Percentiles rank a stretch among this genome's conserved stretches.
These are phyloP conservation scores for Lepidopterella palustris DNA, from an alignment of 495 filamentous ascomycete species.

Conservation along the genomic window DNA sequence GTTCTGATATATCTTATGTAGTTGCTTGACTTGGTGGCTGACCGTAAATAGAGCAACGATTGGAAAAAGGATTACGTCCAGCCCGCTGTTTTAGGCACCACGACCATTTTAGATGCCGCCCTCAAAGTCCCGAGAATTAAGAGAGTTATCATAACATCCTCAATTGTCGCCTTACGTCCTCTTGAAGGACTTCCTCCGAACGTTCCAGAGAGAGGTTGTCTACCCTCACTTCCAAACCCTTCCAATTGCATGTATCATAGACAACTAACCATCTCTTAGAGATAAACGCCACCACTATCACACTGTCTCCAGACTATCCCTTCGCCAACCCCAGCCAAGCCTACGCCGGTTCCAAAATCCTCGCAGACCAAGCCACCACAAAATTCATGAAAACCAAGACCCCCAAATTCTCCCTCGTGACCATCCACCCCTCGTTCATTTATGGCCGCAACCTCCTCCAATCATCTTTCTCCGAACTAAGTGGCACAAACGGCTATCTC, in stretches of 20 bases:
- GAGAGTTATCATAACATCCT: slow-evolving; percentile 38
- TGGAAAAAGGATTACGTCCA: slow-evolving; percentile 31
- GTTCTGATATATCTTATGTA: not conserved
- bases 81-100: slow-evolving; percentile 36
- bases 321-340: slow-evolving; percentile 25
- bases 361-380: slow-evolving; percentile 31
- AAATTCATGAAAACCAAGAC: too few species aligned
- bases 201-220: slow-evolving; percentile 26
- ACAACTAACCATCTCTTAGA: not conserved
- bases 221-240: not conserved
- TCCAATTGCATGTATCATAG: not conserved
- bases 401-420: slow-evolving; percentile 23
- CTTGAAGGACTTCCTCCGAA: slow-evolving; percentile 26
- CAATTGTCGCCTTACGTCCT: slow-evolving; percentile 33
- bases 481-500: slow-evolving; percentile 25
- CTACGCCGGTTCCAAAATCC: slow-evolving; percentile 31
- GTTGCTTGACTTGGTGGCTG: not conserved
- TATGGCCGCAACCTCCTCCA: slow-evolving; percentile 33
- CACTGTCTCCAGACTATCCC: slow-evolving; percentile 13
- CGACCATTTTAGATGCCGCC: slow-evolving; percentile 33
- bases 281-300: not conserved
- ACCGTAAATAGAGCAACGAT: not conserved
- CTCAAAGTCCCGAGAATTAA: slow-evolving; percentile 32
- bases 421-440: slow-evolving; percentile 29
- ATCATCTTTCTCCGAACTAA: slow-evolving; percentile 27